Evolutionary conservation across 768 basidiomycete species (phyloP), one percentile per base, ranked within the genome.

Genomic region (Tubosaeta sp.): DNA sequence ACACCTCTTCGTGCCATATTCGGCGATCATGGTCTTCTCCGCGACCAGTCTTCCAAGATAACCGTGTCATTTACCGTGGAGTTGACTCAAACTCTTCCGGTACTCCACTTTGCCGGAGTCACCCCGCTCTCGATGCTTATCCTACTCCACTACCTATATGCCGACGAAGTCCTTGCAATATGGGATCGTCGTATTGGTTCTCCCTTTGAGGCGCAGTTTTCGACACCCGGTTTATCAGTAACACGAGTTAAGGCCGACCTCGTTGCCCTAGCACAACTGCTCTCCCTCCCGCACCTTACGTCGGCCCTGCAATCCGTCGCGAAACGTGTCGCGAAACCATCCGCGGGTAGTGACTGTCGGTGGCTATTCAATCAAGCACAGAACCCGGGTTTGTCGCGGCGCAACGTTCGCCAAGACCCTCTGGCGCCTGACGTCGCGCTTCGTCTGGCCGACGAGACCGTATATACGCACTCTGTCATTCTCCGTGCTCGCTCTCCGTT

Each of bases 401-500:
- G 59, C 17, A 35, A 55, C 22, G 43, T 59, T 11, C 11, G 19
- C 29, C 4, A 43, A n/a, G 54, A 67, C 37, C 71, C 74, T 1
- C 61, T 81, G 14, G 60, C 71, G 2, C 78, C 84, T 1, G 91
- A 98, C 58, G 84, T 93, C 14, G 69, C 90, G 10, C 66, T 99
- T 7, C 72, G 78, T 37, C 72, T 97, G 7, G 76, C 76, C 1
- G 92, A 97, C 59, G 72, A 73, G 46, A 74, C 80, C 2, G 77
- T 97, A 8, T 70, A 65, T 45, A 80, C 80, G 2, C 86, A 95
- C 64, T 92, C 93, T 0, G 65, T 74, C 10, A 66, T 97, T 16
- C 76, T 99, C n/a, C 79, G 91, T 11, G 81, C 91, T 0, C 81
- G 95, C 1, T 93, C 88, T 22, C 78, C 81, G 3, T 87, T 97